These are phyloP conservation scores for Talaromyces sp. DNA, from an alignment of 2,329 filamentous ascomycete species.

Conservation along the genomic window DNA sequence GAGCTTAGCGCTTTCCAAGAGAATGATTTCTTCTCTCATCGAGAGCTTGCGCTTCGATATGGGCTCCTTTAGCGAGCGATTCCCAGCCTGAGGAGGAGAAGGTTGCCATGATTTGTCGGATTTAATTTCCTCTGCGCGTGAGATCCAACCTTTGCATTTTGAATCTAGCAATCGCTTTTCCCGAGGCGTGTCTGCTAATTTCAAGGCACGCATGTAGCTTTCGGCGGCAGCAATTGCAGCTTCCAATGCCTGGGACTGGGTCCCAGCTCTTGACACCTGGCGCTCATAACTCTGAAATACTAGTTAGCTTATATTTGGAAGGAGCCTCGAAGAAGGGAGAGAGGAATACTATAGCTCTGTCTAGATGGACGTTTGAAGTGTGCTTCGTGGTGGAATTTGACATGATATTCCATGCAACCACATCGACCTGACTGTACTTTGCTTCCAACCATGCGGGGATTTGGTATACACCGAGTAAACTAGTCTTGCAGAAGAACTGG, in stretches of 20 bases:
- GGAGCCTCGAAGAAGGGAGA: not conserved
- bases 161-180: slow-evolving; percentile 65
- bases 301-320: slow-evolving; percentile 24
- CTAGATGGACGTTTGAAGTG: slow-evolving; percentile 27
- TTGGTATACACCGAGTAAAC: not conserved
- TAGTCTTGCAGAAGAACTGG: not conserved
- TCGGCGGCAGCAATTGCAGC: slow-evolving; percentile 75
- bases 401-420: slow-evolving; percentile 23
- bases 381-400: slow-evolving; percentile 26
- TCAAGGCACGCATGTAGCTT: slow-evolving; percentile 72
- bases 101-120: slow-evolving; percentile 31
- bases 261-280: slow-evolving; percentile 49
- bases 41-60: slow-evolving; percentile 59
- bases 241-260: slow-evolving; percentile 63
- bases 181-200: slow-evolving; percentile 54
- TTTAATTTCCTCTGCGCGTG: slow-evolving; percentile 73
- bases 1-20: slow-evolving; percentile 72
- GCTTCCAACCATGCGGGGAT: not conserved
- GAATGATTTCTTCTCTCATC: slow-evolving; percentile 68
- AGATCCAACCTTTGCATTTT: slow-evolving; percentile 68
- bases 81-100: slow-evolving; percentile 21
- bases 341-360: slow-evolving; percentile 32
- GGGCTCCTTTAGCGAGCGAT: slow-evolving; percentile 44
- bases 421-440: not conserved
- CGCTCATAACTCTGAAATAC: slow-evolving; percentile 52